phyloP scores from a whole-genome alignment of 495 filamentous ascomycete species.

The Aspergillus panamensis region DNA sequence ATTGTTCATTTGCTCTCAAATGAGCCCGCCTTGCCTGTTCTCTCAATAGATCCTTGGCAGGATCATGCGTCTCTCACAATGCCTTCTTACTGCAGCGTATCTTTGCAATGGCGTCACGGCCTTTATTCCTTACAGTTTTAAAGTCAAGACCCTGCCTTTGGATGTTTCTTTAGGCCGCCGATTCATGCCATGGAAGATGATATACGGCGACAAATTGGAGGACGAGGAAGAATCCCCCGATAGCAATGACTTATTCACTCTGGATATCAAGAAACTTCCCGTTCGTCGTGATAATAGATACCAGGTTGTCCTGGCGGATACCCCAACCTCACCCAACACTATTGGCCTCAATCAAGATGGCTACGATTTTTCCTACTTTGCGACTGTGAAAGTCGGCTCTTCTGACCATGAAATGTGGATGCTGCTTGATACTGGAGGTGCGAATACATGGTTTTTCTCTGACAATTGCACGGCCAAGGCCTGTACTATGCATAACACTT shows the following conservation, averaged over 20 bases:
- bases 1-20: conserved; percentile 16
- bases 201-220: conserved; percentile 16
- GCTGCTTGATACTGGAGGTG: conserved; percentile 75
- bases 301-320: conserved; percentile 51
- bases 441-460: conserved; percentile 75
- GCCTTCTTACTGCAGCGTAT: conserved; percentile 27
- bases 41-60: conserved; percentile 24
- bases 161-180: conserved; percentile 23
- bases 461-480: conserved; percentile 56
- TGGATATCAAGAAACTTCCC: conserved; percentile 32
- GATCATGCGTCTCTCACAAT: conserved; percentile 40
- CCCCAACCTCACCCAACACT: conserved; percentile 53
- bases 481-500: conserved; percentile 64
- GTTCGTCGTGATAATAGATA: conserved; percentile 50
- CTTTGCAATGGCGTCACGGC: conserved; percentile 19
- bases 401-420: conserved; percentile 61
- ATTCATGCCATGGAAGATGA: conserved; percentile 33
- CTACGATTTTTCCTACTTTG: conserved; percentile 74
- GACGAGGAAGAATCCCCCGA: conserved; percentile 15
- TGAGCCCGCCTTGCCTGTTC: conserved; percentile 11
- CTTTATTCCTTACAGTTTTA: conserved; percentile 24
- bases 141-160: conserved; percentile 10
- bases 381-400: conserved; percentile 63
- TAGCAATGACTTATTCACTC: conserved; percentile 20
- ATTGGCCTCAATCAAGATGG: conserved; percentile 71